phyloP scores from a whole-genome alignment of 345 rosid genomes.

The Populus davidiana region DNA sequence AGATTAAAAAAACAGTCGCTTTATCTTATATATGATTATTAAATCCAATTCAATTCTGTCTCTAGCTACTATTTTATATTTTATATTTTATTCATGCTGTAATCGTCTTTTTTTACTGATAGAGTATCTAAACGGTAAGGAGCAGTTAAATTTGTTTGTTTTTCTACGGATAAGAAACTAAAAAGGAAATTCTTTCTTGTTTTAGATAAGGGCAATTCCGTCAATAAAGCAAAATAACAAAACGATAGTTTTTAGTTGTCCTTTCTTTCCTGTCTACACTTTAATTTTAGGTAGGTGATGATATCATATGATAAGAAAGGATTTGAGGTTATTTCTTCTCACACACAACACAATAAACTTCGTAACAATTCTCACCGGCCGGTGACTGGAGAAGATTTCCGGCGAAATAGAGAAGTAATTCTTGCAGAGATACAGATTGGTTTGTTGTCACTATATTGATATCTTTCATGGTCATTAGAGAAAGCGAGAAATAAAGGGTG shows the following conservation, averaged over 20 bases:
- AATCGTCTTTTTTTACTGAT: no score
- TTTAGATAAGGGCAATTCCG: background rate
- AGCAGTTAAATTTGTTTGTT: background rate
- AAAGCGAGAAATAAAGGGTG: conserved; percentile 7
- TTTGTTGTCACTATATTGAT: background rate
- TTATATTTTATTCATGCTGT: no score
- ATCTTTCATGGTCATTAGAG: background rate
- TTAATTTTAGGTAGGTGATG: background rate
- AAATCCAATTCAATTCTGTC: no score
- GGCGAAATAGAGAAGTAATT: background rate
- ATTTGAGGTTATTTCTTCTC: background rate
- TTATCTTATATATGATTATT: no score
- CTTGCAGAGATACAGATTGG: background rate
- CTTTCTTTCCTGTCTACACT: background rate
- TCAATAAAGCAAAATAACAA: background rate
- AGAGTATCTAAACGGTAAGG: no score
- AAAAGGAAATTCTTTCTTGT: background rate
- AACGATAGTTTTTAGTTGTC: background rate
- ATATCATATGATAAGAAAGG: background rate
- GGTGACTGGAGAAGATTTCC: conserved; percentile 21
- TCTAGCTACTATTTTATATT: no score
- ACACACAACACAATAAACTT: background rate
- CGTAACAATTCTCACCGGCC: conserved; percentile 5
- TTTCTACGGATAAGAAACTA: background rate
- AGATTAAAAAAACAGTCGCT: no score